Evolutionary conservation across 805 yeast species (phyloP), one percentile per base, ranked within the genome.

Genomic region (Lipomyces yamanashiensis): DNA sequence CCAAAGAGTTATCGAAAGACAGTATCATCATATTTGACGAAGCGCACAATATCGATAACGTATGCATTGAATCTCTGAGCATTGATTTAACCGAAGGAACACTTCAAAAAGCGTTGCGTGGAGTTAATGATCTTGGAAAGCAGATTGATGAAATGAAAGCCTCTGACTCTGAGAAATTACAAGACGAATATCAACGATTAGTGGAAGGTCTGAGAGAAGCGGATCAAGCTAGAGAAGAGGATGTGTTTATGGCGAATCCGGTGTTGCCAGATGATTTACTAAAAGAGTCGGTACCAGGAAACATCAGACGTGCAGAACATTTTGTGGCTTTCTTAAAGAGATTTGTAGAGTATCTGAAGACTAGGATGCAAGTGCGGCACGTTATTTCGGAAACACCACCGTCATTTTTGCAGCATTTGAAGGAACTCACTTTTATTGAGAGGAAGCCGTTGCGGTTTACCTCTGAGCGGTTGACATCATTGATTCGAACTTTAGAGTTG

Each of bases 351-450:
- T 95, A 95, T 76, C 79, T 95, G 71, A 95, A 62, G 73, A 93
- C 98, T 2, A 85, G 99, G 77, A 95, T 95, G 98, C 96, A 95
- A 78, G 97, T 95, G 2, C 77, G 96, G 55, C 97, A 93, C 78
- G 99, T 95, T 43, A 92, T 95, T 49, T 90, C 97, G n/a, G 99
- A 95, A 75, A 95, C 99, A 0, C 99, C 99, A 0, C 84, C 86
- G 3, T 91, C 97, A 40, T 95, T 95, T 72, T 76, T 95, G 63
- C 96, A 90, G 73, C 99, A 95, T 80, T 78, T 96, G 73, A 92
- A 93, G 74, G 97, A 93, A 63, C 77, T 95, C 54, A 95, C 99
- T 0, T 95, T 86, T 72, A 95, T 95, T 51, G 99, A 95, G 69
- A 79, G 87, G 63, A 95, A 95, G 73, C 99, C 99, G 0, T 78